Percentiles rank a stretch among this genome's conserved stretches.
Evolutionary conservation across 2,329 filamentous ascomycete species (phyloP).

Genomic region (Zasmidium cellare): DNA sequence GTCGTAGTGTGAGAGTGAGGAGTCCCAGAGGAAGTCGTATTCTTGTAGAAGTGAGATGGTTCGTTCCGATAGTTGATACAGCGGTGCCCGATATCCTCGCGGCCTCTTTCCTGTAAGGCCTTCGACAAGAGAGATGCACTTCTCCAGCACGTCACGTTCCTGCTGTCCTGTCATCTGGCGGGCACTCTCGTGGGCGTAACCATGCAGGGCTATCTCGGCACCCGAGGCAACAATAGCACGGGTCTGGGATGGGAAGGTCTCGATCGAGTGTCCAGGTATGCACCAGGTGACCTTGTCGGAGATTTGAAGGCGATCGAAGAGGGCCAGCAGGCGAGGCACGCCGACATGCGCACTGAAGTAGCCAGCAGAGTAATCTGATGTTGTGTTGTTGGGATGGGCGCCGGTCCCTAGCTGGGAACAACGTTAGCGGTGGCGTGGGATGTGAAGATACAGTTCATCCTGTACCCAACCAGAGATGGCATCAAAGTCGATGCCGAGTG

Average conservation of each 20-base stretch:
- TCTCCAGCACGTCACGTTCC: constrained; percentile 51
- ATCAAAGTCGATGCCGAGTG: constrained; percentile 55
- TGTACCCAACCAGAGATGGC: constrained; percentile 56
- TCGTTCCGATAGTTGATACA: constrained; percentile 52
- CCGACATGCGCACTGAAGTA: constrained; percentile 60
- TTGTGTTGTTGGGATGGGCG: constrained; percentile 52
- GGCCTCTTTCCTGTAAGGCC: constrained; percentile 48
- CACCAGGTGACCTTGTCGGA: constrained; percentile 60
- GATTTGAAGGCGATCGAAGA: constrained; percentile 55
- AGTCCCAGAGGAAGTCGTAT: constrained; percentile 53
- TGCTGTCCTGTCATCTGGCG: constrained; percentile 49
- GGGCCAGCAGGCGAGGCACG: constrained; percentile 54
- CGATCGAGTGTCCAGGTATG: constrained; percentile 59
- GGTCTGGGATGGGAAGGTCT: constrained; percentile 57
- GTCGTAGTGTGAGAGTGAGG: constrained; percentile 53
- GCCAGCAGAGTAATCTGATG: constrained; percentile 57
- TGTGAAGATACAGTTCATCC: neutral
- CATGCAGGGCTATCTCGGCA: constrained; percentile 54
- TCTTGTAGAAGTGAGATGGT: constrained; percentile 52
- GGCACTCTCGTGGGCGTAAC: constrained; percentile 51
- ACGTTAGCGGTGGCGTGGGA: neutral
- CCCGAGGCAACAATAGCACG: constrained; percentile 53
- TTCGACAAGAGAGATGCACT: constrained; percentile 49
- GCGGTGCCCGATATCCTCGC: constrained; percentile 52
- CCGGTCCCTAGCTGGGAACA: constrained; percentile 53